Conservation (phyloP, 108 stramenopile species). For the Nitzschia sp. region DNA sequence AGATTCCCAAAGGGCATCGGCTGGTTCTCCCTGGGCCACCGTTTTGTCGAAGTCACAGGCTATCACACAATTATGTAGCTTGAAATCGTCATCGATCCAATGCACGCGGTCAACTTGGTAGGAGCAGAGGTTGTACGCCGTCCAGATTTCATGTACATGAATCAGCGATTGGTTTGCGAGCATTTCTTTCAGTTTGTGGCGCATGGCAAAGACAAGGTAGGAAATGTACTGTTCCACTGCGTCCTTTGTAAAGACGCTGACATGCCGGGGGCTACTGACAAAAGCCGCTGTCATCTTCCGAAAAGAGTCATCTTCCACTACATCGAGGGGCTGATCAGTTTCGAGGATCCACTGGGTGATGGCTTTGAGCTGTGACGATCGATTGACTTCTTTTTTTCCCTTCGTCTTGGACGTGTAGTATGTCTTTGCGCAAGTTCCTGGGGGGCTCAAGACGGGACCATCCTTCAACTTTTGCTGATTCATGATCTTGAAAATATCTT, state of each 20-base stretch:
- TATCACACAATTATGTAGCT: not conserved
- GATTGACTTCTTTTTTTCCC: not conserved
- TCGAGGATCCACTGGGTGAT: conserved; percentile 15
- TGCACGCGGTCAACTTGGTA: not conserved
- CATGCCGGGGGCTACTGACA: not conserved
- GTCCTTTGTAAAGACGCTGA: not conserved
- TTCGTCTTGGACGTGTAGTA: not conserved
- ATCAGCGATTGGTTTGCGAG: not conserved
- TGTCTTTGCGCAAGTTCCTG: not conserved
- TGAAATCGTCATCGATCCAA: conserved; percentile 4
- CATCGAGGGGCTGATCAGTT: conserved; percentile 9
- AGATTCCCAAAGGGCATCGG: not conserved
- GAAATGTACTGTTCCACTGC: not conserved
- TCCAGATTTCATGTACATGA: conserved; percentile 6
- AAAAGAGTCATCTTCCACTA: conserved; percentile 5
- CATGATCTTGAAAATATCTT: not conserved
- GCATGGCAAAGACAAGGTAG: not conserved
- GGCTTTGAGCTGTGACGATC: not conserved
- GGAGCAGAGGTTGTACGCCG: no score
- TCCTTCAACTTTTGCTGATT: not conserved
- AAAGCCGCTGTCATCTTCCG: not conserved
- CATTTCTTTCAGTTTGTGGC: not conserved
- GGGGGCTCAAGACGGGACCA: not conserved
- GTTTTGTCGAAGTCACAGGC: not conserved
- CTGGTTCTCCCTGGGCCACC: not conserved